Conservation (phyloP, 495 filamentous ascomycete genomes). For the Paragyromitra xinjiangensis region DNA sequence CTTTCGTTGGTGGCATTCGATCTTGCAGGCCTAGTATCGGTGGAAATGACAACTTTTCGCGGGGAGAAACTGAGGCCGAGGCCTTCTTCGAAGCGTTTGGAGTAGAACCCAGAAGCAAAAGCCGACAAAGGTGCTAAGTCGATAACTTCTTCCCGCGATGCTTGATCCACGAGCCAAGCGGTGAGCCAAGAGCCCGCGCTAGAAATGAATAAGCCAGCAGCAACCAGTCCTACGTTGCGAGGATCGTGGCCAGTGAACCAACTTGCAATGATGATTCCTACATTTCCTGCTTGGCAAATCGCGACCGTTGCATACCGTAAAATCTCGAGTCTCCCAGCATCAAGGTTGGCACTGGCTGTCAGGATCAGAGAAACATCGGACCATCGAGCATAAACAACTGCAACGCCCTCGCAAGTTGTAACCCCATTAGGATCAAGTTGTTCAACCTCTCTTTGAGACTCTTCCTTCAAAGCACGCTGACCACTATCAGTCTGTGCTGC, state of each 20-base stretch:
- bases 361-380: conserved; percentile 30
- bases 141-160: conserved; percentile 4
- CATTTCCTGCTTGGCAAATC: conserved; percentile 4
- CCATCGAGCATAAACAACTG: conserved; percentile 10
- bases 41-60: not conserved
- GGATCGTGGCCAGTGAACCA: not conserved
- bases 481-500: not conserved
- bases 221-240: conserved; percentile 1
- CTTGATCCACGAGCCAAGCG: conserved; percentile 25
- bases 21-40: not conserved
- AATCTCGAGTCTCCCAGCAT: conserved; percentile 9
- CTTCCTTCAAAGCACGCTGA: not conserved
- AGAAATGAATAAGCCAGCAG: conserved; percentile 10
- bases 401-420: conserved; percentile 20
- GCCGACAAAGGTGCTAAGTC: not conserved
- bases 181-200: conserved; percentile 32
- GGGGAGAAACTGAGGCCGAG: conserved; percentile 12
- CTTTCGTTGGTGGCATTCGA: not conserved
- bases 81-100: conserved; percentile 6
- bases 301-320: not conserved
- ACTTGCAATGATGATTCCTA: conserved; percentile 17
- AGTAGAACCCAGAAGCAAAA: conserved; percentile 26
- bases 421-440: not conserved
- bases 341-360: conserved; percentile 25
- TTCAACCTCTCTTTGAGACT: not conserved